These are phyloP conservation scores for Boletus eberwhitei DNA, from an alignment of 768 basidiomycete genomes.

Conservation along the genomic window DNA sequence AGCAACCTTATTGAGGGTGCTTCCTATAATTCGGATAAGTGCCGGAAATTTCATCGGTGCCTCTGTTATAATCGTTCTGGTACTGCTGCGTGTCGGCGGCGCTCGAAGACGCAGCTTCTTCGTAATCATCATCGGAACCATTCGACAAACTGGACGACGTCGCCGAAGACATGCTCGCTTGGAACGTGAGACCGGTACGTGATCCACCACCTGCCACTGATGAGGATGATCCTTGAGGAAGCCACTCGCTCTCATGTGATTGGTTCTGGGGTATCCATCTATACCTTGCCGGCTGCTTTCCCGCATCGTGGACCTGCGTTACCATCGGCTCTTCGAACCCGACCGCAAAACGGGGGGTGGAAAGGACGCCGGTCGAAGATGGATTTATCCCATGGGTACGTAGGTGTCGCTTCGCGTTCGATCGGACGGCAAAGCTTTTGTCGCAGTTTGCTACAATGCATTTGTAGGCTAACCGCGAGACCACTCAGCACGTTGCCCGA, in stretches of 20 bases:
- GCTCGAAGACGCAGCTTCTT: conserved; percentile 34
- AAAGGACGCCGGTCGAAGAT: conserved; percentile 17
- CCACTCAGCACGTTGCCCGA: conserved; percentile 5
- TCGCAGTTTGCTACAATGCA: conserved; percentile 61
- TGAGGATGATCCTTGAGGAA: conserved; percentile 12
- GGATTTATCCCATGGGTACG: conserved; percentile 64
- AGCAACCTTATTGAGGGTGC: not conserved
- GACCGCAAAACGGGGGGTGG: conserved; percentile 32
- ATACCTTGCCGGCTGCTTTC: conserved; percentile 34
- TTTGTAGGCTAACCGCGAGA: conserved; percentile 20
- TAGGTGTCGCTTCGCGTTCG: conserved; percentile 77
- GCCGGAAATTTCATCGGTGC: conserved; percentile 11
- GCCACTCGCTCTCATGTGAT: conserved; percentile 30
- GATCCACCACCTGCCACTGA: conserved; percentile 15
- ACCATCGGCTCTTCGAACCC: conserved; percentile 47
- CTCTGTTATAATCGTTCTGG: conserved; percentile 24
- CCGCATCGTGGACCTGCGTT: conserved; percentile 39
- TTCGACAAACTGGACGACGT: conserved; percentile 34
- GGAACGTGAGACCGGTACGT: conserved; percentile 32
- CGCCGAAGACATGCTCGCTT: conserved; percentile 36
- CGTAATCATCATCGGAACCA: conserved; percentile 31
- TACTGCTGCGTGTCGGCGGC: conserved; percentile 29
- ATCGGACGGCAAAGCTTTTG: conserved; percentile 72
- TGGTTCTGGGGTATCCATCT: conserved; percentile 43
- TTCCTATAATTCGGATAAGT: conserved; percentile 12